Conservation (phyloP, 1,284 basidiomycete genomes). For the Flammula alnicola region DNA sequence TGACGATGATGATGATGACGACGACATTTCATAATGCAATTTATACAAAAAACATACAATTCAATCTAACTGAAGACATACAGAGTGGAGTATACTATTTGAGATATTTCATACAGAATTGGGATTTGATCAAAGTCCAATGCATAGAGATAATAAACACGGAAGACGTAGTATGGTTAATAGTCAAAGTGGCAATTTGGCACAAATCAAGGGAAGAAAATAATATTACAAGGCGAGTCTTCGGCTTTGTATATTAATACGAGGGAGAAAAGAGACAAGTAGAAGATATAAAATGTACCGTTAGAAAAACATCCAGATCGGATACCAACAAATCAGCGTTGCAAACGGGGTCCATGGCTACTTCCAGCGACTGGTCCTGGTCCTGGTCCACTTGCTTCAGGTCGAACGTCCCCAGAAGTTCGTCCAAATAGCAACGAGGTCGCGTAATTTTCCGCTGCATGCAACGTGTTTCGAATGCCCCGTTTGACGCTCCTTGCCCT, state of each 20-base stretch:
- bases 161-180: background rate
- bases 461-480: slow-evolving; percentile 66
- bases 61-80: slow-evolving; percentile 4
- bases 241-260: background rate
- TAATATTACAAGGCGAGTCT: background rate
- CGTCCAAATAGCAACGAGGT: slow-evolving; percentile 65
- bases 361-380: slow-evolving; percentile 4
- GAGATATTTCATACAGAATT: background rate
- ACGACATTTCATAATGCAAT: background rate
- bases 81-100: slow-evolving; percentile 8
- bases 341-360: background rate
- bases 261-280: background rate
- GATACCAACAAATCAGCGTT: slow-evolving; percentile 8
- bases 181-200: background rate
- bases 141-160: background rate
- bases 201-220: background rate
- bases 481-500: slow-evolving; percentile 63
- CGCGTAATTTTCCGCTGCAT: slow-evolving; percentile 70
- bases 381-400: slow-evolving; percentile 14
- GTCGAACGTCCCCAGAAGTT: slow-evolving; percentile 14
- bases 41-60: background rate
- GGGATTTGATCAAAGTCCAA: background rate
- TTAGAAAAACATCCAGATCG: background rate
- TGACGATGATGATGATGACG: slow-evolving; percentile 64
- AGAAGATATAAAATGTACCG: background rate